A percentile compares a stretch with the other conserved stretches of the same genome.
Evolutionary conservation across 305 asterid genomes (phyloP).

Genomic region (Fraxinus floribunda): DNA sequence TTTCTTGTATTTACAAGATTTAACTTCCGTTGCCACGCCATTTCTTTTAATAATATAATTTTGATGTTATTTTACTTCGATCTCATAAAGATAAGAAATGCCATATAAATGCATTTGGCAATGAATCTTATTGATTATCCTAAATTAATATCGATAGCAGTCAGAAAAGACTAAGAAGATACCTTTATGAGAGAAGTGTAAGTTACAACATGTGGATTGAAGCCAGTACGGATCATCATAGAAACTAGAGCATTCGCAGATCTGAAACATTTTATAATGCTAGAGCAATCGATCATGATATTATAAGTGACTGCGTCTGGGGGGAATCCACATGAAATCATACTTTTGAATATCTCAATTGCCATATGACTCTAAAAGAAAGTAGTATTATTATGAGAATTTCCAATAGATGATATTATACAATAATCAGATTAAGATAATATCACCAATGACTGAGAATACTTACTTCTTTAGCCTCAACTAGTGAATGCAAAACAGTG

Average conservation of each 20-base stretch:
- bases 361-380: slow-evolving; percentile 51
- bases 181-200: slow-evolving; percentile 77
- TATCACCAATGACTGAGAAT: slow-evolving; percentile 17
- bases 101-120: slow-evolving; percentile 16
- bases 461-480: slow-evolving; percentile 71
- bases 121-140: neutral
- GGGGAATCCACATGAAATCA: slow-evolving; percentile 56
- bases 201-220: slow-evolving; percentile 38
- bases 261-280: slow-evolving; percentile 48
- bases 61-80: neutral
- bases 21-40: neutral
- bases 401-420: slow-evolving; percentile 8
- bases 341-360: slow-evolving; percentile 57
- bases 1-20: neutral
- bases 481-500: slow-evolving; percentile 66
- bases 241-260: slow-evolving; percentile 72
- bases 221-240: slow-evolving; percentile 74
- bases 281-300: slow-evolving; percentile 72
- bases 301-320: slow-evolving; percentile 54
- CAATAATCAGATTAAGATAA: slow-evolving; percentile 10
- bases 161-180: slow-evolving; percentile 11
- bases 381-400: slow-evolving; percentile 13
- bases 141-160: neutral
- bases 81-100: neutral
- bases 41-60: neutral